Evolutionary conservation across 805 yeast genomes (phyloP).

Genomic region (Wickerhamiella sorbophila): DNA sequence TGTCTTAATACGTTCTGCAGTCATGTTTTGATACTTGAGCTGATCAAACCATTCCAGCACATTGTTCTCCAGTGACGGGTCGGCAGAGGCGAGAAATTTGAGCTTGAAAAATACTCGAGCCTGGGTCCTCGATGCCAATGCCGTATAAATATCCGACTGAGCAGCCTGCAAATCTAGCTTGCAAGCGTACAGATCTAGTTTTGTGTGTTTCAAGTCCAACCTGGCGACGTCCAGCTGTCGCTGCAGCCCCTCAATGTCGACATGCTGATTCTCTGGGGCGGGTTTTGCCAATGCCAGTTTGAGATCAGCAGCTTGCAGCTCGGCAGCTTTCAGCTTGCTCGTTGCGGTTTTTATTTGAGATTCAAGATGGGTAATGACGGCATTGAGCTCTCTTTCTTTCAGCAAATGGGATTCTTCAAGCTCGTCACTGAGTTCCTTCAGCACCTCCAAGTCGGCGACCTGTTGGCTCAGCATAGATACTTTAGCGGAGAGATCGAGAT

Average conservation of each 20-base stretch:
- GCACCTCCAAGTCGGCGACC: conserved; percentile 37
- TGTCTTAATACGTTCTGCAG: neutral
- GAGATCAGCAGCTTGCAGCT: conserved; percentile 6
- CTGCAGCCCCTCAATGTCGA: neutral
- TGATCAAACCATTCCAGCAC: conserved; percentile 2
- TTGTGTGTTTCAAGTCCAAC: conserved; percentile 1
- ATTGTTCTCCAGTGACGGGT: neutral
- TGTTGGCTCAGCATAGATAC: conserved; percentile 29
- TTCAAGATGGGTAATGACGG: conserved; percentile 25
- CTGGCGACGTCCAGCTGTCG: conserved; percentile 5
- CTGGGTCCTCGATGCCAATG: neutral
- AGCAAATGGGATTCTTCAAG: conserved; percentile 34
- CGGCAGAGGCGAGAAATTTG: neutral
- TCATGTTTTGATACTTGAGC: conserved; percentile 2
- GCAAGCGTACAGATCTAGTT: neutral
- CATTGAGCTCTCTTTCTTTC: conserved; percentile 31
- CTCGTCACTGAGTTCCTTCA: conserved; percentile 39
- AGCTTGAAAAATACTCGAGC: neutral
- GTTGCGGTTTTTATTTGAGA: conserved; percentile 11
- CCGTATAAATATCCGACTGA: neutral
- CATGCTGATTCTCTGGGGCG: neutral
- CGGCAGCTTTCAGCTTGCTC: conserved; percentile 9
- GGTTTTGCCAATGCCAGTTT: conserved; percentile 5
- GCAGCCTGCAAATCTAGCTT: neutral
- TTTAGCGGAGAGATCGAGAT: conserved; percentile 26